phyloP scores from a whole-genome alignment of 163 green algal genomes.

The Volvox carteri region DNA sequence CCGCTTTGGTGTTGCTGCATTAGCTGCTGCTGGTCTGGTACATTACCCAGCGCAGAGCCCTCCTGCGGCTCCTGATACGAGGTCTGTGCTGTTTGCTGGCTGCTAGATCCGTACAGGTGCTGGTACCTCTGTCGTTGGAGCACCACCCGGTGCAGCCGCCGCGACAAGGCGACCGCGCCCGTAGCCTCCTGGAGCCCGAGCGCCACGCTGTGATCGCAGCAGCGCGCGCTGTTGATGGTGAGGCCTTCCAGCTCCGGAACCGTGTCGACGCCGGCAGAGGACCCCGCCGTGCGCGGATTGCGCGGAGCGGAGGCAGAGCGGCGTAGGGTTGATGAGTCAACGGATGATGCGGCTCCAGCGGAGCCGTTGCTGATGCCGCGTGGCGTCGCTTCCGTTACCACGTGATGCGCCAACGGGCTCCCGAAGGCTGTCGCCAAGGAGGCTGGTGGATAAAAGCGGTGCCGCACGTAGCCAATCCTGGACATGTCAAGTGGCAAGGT shows the following conservation, averaged over 20 bases:
- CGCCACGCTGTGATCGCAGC: neutral
- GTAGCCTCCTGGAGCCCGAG: neutral
- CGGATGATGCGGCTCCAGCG: neutral
- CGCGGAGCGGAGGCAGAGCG: neutral
- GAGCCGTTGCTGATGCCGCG: neutral
- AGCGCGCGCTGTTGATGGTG: too few relatives aligned
- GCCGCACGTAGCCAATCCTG: neutral
- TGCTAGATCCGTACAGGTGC: neutral
- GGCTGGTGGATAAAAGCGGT: neutral
- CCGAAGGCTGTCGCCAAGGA: too few relatives aligned
- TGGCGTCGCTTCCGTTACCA: neutral
- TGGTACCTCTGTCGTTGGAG: neutral
- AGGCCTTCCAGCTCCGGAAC: neutral
- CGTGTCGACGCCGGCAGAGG: neutral
- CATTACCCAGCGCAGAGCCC: too few relatives aligned
- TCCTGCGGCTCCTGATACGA: neutral
- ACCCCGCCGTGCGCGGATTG: neutral
- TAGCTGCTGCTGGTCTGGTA: neutral
- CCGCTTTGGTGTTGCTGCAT: neutral
- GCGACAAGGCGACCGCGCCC: too few relatives aligned
- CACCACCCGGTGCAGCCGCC: neutral
- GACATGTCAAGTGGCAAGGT: constrained; percentile 5
- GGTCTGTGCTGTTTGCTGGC: neutral
- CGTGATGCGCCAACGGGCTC: neutral
- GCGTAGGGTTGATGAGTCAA: neutral